Evolutionary conservation across 306 rosid species (phyloP), one percentile per base, ranked within the genome.

Genomic region (Vigna trinervia): DNA sequence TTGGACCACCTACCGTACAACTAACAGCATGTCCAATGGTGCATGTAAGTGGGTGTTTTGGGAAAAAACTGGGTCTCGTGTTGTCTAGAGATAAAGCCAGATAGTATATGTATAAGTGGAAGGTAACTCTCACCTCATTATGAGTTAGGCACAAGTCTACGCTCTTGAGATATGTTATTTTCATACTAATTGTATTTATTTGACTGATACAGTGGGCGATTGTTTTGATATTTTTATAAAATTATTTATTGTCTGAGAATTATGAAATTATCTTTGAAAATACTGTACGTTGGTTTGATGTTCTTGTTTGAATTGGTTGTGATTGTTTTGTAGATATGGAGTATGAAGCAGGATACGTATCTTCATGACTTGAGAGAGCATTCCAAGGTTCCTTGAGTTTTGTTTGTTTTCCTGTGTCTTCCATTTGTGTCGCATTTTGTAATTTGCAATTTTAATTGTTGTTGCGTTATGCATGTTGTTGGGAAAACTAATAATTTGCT

Each of bases 311-410:
- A 53, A 17, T 46, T 46, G 43, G 62, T 47, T 52, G 8, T 19
- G 62, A 32, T 80, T 71, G 43, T 83, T 64, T 47, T 87, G 84
- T 85, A 95, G 98, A 90, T 95, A 83, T 95, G 98, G 98, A 92
- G 91, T 75, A 79, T 90, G 90, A 92, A 90, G 89, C 96, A 95
- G 58, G 98, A 90, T 19, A 90, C 84, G 45, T 89, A 81, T 85
- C 88, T 92, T 83, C 90, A 92, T 76, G 98, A 95, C 85, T 87
- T 95, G 61, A 87, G 76, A 85, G 97, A 95, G 82, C 98, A 95
- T 85, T 83, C 97, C 23, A 92, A 95, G 97, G 98, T 95, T 82
- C 46, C n/a, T 36, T 3, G 61, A 50, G 17, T 74, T 68, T 63
- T 53, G 15, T 53, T 53, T 69, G 8, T 61, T 47, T 56, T 64